Evolutionary conservation across 108 stramenopile genomes (phyloP), one percentile per base, ranked within the genome.

Genomic region (Cylindrotheca closterium): DNA sequence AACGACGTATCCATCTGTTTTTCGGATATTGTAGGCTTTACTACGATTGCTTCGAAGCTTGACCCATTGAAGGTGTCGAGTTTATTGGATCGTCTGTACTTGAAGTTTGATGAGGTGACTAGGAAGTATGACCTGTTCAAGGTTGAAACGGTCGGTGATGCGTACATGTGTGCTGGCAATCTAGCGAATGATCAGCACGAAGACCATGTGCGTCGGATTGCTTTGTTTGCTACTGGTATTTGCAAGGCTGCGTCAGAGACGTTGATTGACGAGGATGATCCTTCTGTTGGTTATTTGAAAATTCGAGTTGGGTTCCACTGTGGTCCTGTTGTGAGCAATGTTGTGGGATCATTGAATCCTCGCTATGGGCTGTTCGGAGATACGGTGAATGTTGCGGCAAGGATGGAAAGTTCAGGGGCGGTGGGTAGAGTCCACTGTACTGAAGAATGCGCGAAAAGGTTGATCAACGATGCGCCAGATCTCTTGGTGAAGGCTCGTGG

Each of bases 11-110:
- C 77, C 21, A 61, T 79, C 34, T 71, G 71, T 55, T 85, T 85
- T 50, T 69, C 71, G 15, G 84, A 85, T 30, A 81, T 85, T 67
- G 84, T 81, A 29, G 78, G 75, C 1, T 85, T 85, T 34, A 85
- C 78, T 10, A 67, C 53, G 18, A 79, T 85, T 28, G 60, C 75
- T 1, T 37, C 48, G 2, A 23, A 45, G n/a, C 29, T 85, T 21
- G 21, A 68, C 17, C 79, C 79, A 23, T 3, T 63, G 0, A 68
- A 81, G 55, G 64, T 79, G 25, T 74, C 79, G 4, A 63, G 62
- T 23, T 65, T 84, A 79, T 58, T 84, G 3, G 74, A 80, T 66
- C 55, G 69, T 4, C 65, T 84, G 65, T 84, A 80, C 60, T 24
- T 19, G 4, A 64, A 52, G 18, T 80, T 84, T 48, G 83, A 84